These are phyloP conservation scores for Paracorniculantispora psalliotae DNA, from an alignment of 2,329 filamentous ascomycete genomes.

Conservation along the genomic window DNA sequence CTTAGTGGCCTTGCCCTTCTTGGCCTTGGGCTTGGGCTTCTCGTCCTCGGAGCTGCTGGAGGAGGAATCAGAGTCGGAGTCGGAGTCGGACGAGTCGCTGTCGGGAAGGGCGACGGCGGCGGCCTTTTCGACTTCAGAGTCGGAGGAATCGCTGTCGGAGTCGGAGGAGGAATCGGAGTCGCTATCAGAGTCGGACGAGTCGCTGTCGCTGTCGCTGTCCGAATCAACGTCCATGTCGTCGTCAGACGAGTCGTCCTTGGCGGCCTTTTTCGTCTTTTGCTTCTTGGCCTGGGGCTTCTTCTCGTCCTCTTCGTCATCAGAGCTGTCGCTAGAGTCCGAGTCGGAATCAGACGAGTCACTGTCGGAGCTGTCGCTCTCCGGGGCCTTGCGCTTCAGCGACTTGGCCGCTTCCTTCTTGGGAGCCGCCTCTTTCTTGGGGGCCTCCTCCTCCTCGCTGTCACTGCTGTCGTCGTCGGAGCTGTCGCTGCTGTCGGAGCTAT, in stretches of 20 bases:
- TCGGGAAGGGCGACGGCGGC: conserved; percentile 33
- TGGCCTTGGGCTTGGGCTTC: conserved; percentile 18
- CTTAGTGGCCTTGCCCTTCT: conserved; percentile 19
- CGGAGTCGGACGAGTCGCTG: conserved; percentile 31
- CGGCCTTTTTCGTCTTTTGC: neutral
- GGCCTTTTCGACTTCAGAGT: conserved; percentile 17
- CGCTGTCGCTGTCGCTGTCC: conserved; percentile 24
- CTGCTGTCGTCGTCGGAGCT: conserved; percentile 20
- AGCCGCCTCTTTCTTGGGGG: conserved; percentile 15
- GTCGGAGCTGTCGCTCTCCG: conserved; percentile 20
- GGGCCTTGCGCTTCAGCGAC: conserved; percentile 38
- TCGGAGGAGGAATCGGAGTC: conserved; percentile 22
- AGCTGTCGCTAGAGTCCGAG: conserved; percentile 19
- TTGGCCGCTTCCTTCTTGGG: conserved; percentile 9
- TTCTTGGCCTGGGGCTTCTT: conserved; percentile 21
- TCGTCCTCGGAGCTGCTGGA: conserved; percentile 21
- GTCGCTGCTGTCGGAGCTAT: conserved; percentile 20
- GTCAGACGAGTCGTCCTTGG: conserved; percentile 8
- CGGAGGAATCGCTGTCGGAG: conserved; percentile 23
- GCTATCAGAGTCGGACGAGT: conserved; percentile 23
- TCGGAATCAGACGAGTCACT: neutral
- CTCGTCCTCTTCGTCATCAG: conserved; percentile 37
- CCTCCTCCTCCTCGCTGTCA: conserved; percentile 20
- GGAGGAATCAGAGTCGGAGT: conserved; percentile 20
- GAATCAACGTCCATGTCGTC: conserved; percentile 23